These are phyloP conservation scores for Ascosphaera acerosa DNA, from an alignment of 2,329 filamentous ascomycete genomes.

Conservation along the genomic window DNA sequence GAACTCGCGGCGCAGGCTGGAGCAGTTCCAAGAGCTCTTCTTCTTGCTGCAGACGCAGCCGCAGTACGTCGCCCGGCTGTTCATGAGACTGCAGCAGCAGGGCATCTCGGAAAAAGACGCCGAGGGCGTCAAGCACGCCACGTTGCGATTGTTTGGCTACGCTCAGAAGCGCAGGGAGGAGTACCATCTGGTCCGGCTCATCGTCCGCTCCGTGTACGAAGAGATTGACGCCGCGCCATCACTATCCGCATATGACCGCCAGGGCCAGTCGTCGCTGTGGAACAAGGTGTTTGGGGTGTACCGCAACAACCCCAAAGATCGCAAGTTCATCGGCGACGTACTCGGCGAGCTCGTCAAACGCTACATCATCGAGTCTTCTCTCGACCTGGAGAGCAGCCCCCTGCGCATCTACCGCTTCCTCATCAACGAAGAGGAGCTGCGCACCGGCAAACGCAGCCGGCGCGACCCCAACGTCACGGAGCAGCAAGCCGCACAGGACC, in stretches of 20 bases:
- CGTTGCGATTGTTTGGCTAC: constrained; percentile 93
- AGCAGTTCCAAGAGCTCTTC: constrained; percentile 92
- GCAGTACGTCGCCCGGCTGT: constrained; percentile 73
- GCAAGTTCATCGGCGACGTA: constrained; percentile 74
- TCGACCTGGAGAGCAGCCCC: constrained; percentile 89
- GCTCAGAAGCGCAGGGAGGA: constrained; percentile 92
- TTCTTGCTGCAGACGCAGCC: constrained; percentile 93
- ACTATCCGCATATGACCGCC: constrained; percentile 65
- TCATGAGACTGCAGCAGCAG: constrained; percentile 58
- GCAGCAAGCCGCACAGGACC: constrained; percentile 86
- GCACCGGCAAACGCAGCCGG: constrained; percentile 61
- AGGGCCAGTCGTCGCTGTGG: constrained; percentile 75
- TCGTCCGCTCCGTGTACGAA: constrained; percentile 58
- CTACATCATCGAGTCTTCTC: constrained; percentile 67
- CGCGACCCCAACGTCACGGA: constrained; percentile 64
- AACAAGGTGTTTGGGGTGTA: constrained; percentile 66
- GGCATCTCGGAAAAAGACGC: constrained; percentile 75
- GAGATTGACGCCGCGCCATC: constrained; percentile 50
- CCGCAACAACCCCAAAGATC: constrained; percentile 68
- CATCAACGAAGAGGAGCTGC: constrained; percentile 91
- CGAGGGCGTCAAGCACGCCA: constrained; percentile 74
- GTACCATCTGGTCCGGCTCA: constrained; percentile 80
- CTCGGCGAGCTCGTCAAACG: constrained; percentile 67
- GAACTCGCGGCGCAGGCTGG: constrained; percentile 78
- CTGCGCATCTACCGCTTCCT: constrained; percentile 90